Conservation (phyloP, 768 basidiomycete species). For the Tricholoma hemisulphureum region DNA sequence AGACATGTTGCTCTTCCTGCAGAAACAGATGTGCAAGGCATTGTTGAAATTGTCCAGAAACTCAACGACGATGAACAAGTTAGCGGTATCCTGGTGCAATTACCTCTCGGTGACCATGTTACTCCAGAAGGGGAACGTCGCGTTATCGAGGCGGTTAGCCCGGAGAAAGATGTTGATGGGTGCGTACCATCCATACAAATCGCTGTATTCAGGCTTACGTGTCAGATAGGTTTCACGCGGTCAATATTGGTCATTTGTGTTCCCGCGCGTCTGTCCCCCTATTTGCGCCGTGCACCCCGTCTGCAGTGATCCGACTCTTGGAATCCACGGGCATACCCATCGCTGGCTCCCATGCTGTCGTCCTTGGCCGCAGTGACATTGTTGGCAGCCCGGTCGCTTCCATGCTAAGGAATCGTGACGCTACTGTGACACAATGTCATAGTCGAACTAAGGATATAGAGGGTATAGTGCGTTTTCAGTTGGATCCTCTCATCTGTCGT, state of each 20-base stretch:
- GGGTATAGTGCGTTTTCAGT: slow-evolving; percentile 59
- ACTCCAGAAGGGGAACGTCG: slow-evolving; percentile 78
- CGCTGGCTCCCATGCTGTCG: slow-evolving; percentile 80
- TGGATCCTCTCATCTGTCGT: neutral
- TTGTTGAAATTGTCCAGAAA: slow-evolving; percentile 73
- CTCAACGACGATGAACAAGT: slow-evolving; percentile 82
- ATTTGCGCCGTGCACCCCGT: slow-evolving; percentile 93
- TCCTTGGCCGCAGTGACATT: slow-evolving; percentile 96
- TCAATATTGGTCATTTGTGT: slow-evolving; percentile 94
- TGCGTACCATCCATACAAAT: slow-evolving; percentile 33
- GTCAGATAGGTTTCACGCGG: slow-evolving; percentile 85
- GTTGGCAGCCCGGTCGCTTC: slow-evolving; percentile 94
- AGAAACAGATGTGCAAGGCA: slow-evolving; percentile 66
- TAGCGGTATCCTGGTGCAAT: slow-evolving; percentile 91
- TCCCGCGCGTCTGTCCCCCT: slow-evolving; percentile 87
- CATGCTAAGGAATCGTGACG: slow-evolving; percentile 85
- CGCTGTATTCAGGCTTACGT: slow-evolving; percentile 3
- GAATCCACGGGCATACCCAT: slow-evolving; percentile 81
- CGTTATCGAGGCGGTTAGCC: slow-evolving; percentile 93
- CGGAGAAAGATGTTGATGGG: slow-evolving; percentile 97
- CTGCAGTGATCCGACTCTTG: slow-evolving; percentile 87
- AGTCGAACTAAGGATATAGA: slow-evolving; percentile 83
- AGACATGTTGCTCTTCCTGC: slow-evolving; percentile 75
- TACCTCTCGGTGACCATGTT: slow-evolving; percentile 86
- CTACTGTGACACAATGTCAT: slow-evolving; percentile 98